phyloP scores from a whole-genome alignment of 2,329 filamentous ascomycete genomes.

The Fusarium phyllophilum region DNA sequence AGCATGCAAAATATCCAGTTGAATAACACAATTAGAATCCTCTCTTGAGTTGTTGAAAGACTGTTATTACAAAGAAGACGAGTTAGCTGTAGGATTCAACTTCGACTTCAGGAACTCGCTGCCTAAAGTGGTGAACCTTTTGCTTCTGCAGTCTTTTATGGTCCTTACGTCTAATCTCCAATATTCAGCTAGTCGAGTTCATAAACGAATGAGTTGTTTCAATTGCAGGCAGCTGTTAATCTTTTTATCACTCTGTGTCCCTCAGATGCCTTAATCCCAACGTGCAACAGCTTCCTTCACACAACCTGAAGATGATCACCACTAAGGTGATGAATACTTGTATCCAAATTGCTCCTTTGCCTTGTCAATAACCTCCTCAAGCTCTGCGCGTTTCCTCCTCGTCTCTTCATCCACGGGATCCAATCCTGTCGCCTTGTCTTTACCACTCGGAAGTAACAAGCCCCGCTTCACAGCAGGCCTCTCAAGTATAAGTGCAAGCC shows the following conservation, averaged over 20 bases:
- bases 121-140: not conserved
- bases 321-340: constrained; percentile 55
- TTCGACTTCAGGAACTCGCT: not conserved
- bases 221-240: not conserved
- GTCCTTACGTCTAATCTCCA: not conserved
- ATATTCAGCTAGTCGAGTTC: too few species aligned
- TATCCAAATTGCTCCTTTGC: constrained; percentile 60
- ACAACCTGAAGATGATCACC: not conserved
- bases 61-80: not conserved
- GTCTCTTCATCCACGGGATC: constrained; percentile 37
- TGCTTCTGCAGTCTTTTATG: not conserved
- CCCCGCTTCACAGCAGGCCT: constrained; percentile 79
- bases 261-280: not conserved
- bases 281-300: not conserved
- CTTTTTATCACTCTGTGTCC: too few species aligned
- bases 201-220: accelerated
- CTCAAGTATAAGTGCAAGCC: constrained; percentile 75
- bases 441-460: constrained; percentile 70
- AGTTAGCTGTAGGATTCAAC: not conserved
- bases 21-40: not conserved
- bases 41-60: not conserved
- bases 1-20: not conserved
- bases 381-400: constrained; percentile 39
- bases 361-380: constrained; percentile 48
- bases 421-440: constrained; percentile 24